Base-by-base conservation (phyloP, 1,139 yeast genomes). In the Yamadazyma triangularis region DNA sequence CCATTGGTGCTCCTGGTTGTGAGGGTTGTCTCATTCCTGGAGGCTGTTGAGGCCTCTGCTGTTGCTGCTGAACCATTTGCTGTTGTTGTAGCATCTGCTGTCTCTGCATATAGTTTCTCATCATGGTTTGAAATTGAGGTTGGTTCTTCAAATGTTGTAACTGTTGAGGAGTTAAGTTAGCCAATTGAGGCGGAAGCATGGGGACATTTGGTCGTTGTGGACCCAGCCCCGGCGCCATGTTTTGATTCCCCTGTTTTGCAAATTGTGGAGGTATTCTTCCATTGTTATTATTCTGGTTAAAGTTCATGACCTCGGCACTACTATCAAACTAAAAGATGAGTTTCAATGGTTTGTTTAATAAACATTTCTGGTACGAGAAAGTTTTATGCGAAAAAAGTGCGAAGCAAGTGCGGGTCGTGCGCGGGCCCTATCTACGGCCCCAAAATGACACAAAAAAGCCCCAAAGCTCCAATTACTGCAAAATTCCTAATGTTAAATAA, bases 81-180 rank as follows among this genome's bases (percentile, higher is more conserved):
- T 47, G 50, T 25, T 36, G 41, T 23, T 40, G 47, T 16, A 31
- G 42, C 31, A 52, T 42, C 47, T 49, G 72, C 47, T 53, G 77
- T 45, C 58, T 45, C 35, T 63, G 70, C 40, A 58, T 40, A 38
- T 60, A 62, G 32, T 56, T 57, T 24, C 64, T 50, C 51, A 67
- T 55, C 32, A 64, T 54, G 23, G 56, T 62, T 37, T 62, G 70
- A 40, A 64, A 66, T 38, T 65, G 73, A 3, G 73, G 73, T 42
- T 71, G 73, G 45, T 52, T 59, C 34, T 70, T 66, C 42, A 73
- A 57, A 37, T 72, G 67, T 39, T 70, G 71, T 24, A 70, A 60
- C 34, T 69, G 73, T 40, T 68, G 70, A 8, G 73, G 70, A 15
- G 65, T 53, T 30, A 66, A 48, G 31, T 67, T 64, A 16, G 69